Evolutionary conservation across 108 stramenopile genomes (phyloP), one percentile per base, ranked within the genome.

Genomic region (Pseudonitzschia multiseries): DNA sequence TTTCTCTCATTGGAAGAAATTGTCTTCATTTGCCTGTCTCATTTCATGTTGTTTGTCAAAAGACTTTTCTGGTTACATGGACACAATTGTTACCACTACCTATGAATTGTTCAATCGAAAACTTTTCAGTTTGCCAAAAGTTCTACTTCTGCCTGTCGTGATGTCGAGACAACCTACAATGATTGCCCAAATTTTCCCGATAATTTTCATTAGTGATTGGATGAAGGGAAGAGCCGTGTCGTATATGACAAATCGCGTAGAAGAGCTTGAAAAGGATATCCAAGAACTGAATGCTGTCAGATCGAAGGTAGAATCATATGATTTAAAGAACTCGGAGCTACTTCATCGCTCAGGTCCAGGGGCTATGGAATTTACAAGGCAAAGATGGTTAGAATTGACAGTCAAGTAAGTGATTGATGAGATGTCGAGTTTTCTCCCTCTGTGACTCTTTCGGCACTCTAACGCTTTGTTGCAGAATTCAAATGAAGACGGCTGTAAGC

Each of bases 281-380:
- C 82, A 82, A 68, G 87, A 87, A 63, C 52, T 87, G 4, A 67
- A 44, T 44, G 65, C 81, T 42, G 61, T 92, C 5, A 68, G 94
- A 65, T 78, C 81, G 24, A 95, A 95, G 80, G 90, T 95, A 3
- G 94, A 95, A 83, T 72, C 86, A 29, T 95, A 87, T 65, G 94
- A 95, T 75, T 81, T 93, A 72, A 95, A 95, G 78, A 91, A 95
- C 73, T 88, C 94, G 1, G 94, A 93, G 53, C 76, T 95, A 43
- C 73, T 95, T 20, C 89, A 88, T 54, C 75, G 94, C 54, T 84
- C 85, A 31, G 77, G 83, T 21, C 43, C 76, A 46, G 90, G 84
- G 32, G 83, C 90, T 18, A 89, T 86, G 48, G 64, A 79, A 15
- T 95, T 92, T 54, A 95, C 94, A 6, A 72, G 81, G 57, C 65